Base-by-base conservation (phyloP, 805 yeast species). In the Diddensiella santjacobensis region DNA sequence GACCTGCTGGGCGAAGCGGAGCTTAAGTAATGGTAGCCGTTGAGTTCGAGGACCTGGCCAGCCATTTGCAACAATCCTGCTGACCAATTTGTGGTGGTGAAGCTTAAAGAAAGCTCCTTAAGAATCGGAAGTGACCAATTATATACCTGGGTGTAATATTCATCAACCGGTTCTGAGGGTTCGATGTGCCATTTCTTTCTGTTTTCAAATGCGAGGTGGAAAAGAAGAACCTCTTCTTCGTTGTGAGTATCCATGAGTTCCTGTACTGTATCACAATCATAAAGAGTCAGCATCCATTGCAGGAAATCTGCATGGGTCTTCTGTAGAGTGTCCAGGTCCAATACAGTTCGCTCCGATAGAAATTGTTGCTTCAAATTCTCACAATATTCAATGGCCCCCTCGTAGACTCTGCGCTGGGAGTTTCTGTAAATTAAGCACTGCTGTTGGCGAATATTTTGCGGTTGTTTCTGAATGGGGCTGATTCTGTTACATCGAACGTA, bases 211-310 rank as follows among this genome's bases (percentile, higher is more conserved):
- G 55, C 47, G n/a, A 52, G 40, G 19, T 49, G 46, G 22, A 47
- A 22, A 38, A 49, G 20, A 10, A 52, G 23, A 8, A 49, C 17
- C 29, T 49, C 44, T 24, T 52, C 56, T 36, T 52, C 56, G 13
- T 22, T 22, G 22, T 54, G 50, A 11, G 37, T 42, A 8, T 37
- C 47, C 19, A 52, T 23, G 13, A 52, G 29, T 8, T 49, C 56
- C 3, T 46, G 40, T 3, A 31, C n/a, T 19, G 39, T 38, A 8
- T 26, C 43, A 18, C 40, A 26, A 31, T 44, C 46, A 22, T 30
- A 47, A 3, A 26, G 23, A 10, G 22, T 35, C 31, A 41, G 22
- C 10, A 48, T 10, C 1, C 26, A 22, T 4, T 36, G 29, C 24
- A 49, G 26, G 15, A 49, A 33, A n/a, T 44, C 39, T 22, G 26